Percentiles rank a stretch among this genome's conserved stretches.
These are phyloP conservation scores for Xerocomellus dryophilus DNA, from an alignment of 768 basidiomycete genomes.

Conservation along the genomic window DNA sequence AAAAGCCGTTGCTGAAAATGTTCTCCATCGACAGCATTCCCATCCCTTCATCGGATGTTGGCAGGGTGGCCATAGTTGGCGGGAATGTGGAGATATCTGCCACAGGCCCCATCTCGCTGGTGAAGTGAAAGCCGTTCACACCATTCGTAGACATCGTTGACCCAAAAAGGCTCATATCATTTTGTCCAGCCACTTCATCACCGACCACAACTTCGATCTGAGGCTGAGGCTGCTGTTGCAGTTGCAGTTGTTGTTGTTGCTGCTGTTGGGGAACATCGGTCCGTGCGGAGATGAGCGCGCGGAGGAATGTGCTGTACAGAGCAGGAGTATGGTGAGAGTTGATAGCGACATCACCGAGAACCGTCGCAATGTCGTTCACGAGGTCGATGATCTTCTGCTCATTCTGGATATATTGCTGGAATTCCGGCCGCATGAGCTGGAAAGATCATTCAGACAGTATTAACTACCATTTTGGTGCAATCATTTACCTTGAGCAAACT, in stretches of 20 bases:
- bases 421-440: constrained; percentile 81
- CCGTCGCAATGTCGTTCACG: constrained; percentile 78
- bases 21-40: constrained; percentile 76
- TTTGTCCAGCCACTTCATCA: constrained; percentile 19
- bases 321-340: constrained; percentile 86
- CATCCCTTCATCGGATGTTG: constrained; percentile 38
- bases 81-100: constrained; percentile 82
- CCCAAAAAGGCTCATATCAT: constrained; percentile 32
- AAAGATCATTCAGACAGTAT: constrained; percentile 14
- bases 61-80: constrained; percentile 72
- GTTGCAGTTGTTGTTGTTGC: constrained; percentile 17
- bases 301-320: constrained; percentile 81
- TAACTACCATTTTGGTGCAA: not conserved
- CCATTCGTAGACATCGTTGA: constrained; percentile 21
- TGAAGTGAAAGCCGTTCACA: constrained; percentile 61
- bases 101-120: constrained; percentile 82
- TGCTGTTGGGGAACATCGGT: constrained; percentile 31
- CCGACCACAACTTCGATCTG: constrained; percentile 18
- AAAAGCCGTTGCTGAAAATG: constrained; percentile 75
- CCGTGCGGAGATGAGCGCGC: constrained; percentile 64
- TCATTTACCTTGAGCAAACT: constrained; percentile 80
- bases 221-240: constrained; percentile 16
- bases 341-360: constrained; percentile 73
- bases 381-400: constrained; percentile 68
- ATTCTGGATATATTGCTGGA: constrained; percentile 70